A percentile compares a stretch with the other conserved stretches of the same genome.
These are phyloP conservation scores for Fusarium floridanum DNA, from an alignment of 2,329 filamentous ascomycete genomes.

Conservation along the genomic window DNA sequence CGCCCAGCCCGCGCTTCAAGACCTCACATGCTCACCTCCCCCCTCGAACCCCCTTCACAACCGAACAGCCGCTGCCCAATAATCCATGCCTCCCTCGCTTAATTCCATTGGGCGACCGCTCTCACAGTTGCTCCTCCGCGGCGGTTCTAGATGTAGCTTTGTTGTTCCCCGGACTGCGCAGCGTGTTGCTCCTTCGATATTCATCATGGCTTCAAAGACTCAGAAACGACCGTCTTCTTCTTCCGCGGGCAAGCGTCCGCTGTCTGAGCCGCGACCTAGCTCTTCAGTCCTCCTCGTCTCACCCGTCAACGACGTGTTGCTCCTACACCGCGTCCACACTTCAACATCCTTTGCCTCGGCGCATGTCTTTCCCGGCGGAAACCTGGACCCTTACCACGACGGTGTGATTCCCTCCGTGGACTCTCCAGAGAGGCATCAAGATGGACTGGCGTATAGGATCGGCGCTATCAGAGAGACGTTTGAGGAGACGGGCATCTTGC, in stretches of 20 bases:
- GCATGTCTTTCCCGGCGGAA: conserved; percentile 95
- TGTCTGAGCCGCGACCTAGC: conserved; percentile 70
- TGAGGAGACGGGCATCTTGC: conserved; percentile 91
- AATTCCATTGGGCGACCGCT: conserved; percentile 27
- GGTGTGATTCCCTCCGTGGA: conserved; percentile 64
- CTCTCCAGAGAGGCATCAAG: conserved; percentile 72
- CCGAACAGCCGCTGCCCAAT: background rate
- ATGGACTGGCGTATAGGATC: conserved; percentile 80
- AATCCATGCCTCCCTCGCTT: conserved; percentile 33
- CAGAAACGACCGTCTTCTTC: conserved; percentile 30
- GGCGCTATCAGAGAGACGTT: conserved; percentile 93
- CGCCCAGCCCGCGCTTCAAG: conserved; percentile 19
- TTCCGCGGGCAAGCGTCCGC: conserved; percentile 42
- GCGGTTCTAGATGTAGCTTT: conserved; percentile 18
- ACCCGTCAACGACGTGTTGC: conserved; percentile 85
- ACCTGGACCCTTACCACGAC: conserved; percentile 83
- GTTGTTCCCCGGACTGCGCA: background rate
- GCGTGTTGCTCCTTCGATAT: background rate
- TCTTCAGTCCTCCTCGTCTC: conserved; percentile 88
- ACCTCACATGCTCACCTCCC: conserved; percentile 31
- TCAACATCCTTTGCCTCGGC: conserved; percentile 90
- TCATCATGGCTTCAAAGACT: conserved; percentile 26
- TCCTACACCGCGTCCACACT: conserved; percentile 86
- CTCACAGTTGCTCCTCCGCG: conserved; percentile 18
- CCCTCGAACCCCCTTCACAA: background rate